Evolutionary conservation across 2,329 filamentous ascomycete genomes (phyloP), one percentile per base, ranked within the genome.

Genomic region (Tolypocladium ovalisporum): DNA sequence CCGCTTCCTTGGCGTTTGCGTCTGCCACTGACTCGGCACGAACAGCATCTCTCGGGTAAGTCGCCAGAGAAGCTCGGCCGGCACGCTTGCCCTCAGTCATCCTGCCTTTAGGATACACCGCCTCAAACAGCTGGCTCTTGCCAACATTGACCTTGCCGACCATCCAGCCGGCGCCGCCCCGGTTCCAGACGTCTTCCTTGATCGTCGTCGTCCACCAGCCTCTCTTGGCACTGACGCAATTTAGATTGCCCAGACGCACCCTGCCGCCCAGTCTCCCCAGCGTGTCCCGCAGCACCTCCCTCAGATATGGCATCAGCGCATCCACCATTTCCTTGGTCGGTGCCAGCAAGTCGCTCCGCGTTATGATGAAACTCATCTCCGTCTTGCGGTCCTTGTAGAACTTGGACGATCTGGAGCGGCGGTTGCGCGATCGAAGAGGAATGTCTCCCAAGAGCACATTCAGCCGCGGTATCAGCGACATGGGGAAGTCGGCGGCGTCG

Each of bases 141-240:
- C 94, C 95, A 2, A 97, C 95, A 67, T 99, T 99, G 61, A 91
- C 90, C 71, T 96, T 97, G n/a, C 94, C 94, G 3, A 99, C 88
- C 78, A 99, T 86, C 93, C 94, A 99, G 19, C 89, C 87, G 19
- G 86, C 94, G 5, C 93, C 93, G 4, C 90, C 91, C 54, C 89
- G 83, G 49, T 85, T 75, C 80, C 85, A 92, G 52, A 99, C 91
- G 53, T 92, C 87, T 63, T 96, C 86, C 70, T 90, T 96, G 57
- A 99, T 75, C 54, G 88, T 78, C 62, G 82, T 88, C 0, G 92
- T 96, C 90, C 93, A 97, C 94, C 95, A 99, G 12, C 82, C 82
- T 58, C 89, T 80, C 67, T 88, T 88, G 12, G 93, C 85, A 66
- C 92, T 97, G 47, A 99, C 91, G 67, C 90, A 90, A 61, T 82